These are phyloP conservation scores for Fusarium sp. DNA, from an alignment of 2,329 filamentous ascomycete genomes.

Conservation along the genomic window DNA sequence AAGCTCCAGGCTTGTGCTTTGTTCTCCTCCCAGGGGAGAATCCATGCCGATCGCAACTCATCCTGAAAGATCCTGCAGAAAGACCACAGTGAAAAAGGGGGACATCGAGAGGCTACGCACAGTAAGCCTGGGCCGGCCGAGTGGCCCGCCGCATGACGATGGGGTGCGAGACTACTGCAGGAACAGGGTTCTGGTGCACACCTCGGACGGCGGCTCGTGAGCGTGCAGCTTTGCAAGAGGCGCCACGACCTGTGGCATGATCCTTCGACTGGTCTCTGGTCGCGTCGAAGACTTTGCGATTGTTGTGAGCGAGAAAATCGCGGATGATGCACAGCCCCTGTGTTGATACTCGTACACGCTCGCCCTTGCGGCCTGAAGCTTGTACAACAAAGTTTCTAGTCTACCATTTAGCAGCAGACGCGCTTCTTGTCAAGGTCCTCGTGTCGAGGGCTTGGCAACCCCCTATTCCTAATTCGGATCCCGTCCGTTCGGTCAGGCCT, in stretches of 20 bases:
- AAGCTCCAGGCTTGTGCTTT: constrained; percentile 14
- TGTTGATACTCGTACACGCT: background rate
- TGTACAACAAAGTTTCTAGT: background rate
- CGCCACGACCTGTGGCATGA: constrained; percentile 31
- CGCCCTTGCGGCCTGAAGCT: constrained; percentile 6
- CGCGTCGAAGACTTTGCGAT: background rate
- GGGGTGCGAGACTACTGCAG: constrained; percentile 43
- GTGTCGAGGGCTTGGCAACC: constrained; percentile 21
- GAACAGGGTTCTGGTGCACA: constrained; percentile 41
- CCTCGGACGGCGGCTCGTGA: constrained; percentile 26
- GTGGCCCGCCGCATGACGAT: constrained; percentile 42
- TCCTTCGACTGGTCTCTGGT: constrained; percentile 23
- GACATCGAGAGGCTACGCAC: constrained; percentile 11
- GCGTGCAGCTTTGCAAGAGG: constrained; percentile 16
- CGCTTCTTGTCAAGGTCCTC: constrained; percentile 2
- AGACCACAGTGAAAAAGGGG: constrained; percentile 25
- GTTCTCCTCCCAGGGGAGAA: constrained; percentile 1
- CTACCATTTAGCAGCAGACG: background rate
- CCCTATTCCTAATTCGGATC: constrained; percentile 27
- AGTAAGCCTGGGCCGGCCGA: constrained; percentile 26
- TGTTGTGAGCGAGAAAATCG: background rate
- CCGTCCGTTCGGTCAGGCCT: constrained; percentile 7
- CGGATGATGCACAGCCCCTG: background rate
- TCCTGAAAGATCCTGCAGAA: constrained; percentile 5
- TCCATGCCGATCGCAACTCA: constrained; percentile 21